Conservation (phyloP, 371 early-diverging fungal genomes). For the Funneliformis caledonium region DNA sequence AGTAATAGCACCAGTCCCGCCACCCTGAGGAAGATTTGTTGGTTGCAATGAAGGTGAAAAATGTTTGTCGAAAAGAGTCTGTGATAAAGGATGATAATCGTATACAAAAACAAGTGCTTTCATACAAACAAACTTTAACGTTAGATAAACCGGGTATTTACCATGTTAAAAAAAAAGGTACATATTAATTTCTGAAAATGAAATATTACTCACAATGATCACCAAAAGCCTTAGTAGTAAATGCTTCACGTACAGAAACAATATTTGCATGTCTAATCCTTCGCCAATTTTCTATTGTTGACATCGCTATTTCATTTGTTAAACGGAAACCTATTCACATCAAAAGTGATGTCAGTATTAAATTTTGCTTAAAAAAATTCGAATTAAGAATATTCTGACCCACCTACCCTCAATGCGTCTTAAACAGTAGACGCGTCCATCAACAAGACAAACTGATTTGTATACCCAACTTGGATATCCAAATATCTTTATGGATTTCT, state of each 20-base stretch:
- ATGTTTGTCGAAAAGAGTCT: conserved; percentile 71
- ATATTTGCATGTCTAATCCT: conserved; percentile 82
- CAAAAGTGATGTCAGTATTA: background rate
- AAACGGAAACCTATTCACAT: conserved; percentile 67
- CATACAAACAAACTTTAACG: background rate
- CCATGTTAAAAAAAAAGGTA: background rate
- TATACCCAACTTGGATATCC: conserved; percentile 81
- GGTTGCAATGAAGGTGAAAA: conserved; percentile 64
- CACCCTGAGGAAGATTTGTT: background rate
- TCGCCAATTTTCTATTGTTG: conserved; percentile 84
- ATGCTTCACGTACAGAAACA: conserved; percentile 90
- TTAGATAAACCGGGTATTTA: background rate
- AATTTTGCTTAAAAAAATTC: background rate
- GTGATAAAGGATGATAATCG: conserved; percentile 88
- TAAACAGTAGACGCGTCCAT: conserved; percentile 84
- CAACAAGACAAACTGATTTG: conserved; percentile 80
- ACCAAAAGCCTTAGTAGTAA: conserved; percentile 94
- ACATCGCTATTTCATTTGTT: conserved; percentile 79
- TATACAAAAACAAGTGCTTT: conserved; percentile 83
- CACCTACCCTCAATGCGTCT: conserved; percentile 77
- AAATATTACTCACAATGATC: conserved; percentile 72
- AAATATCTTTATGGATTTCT: conserved; percentile 61
- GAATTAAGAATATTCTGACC: background rate
- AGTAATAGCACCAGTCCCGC: conserved; percentile 48
- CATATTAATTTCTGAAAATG: background rate